A percentile compares a stretch with the other conserved stretches of the same genome.
These are phyloP conservation scores for Mariannaea sp. DNA, from an alignment of 2,329 filamentous ascomycete species.

Conservation along the genomic window DNA sequence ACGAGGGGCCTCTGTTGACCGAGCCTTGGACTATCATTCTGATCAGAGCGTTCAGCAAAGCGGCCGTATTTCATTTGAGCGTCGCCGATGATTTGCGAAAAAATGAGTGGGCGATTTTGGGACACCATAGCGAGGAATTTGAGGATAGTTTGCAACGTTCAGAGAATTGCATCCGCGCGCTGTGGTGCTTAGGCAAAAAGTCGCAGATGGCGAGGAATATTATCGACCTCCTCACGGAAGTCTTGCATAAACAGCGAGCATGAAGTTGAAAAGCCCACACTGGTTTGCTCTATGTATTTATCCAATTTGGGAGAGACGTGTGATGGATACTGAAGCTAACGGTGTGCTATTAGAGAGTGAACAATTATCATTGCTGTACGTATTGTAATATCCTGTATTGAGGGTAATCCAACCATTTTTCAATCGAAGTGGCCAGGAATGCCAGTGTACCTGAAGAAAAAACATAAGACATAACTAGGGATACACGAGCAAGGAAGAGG, in stretches of 20 bases:
- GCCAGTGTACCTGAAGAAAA: too few relatives aligned
- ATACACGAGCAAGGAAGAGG: too few relatives aligned
- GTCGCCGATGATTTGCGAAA: constrained; percentile 32
- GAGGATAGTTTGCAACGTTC: constrained; percentile 44
- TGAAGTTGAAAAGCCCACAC: not conserved
- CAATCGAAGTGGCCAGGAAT: too few relatives aligned
- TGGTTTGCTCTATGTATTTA: too few relatives aligned
- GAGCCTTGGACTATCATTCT: constrained; percentile 64
- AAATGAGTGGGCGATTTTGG: constrained; percentile 27
- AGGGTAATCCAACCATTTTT: too few relatives aligned
- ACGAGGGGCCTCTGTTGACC: constrained; percentile 58
- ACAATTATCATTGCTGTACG: too few relatives aligned
- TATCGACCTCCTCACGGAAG: constrained; percentile 24
- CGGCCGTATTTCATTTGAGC: constrained; percentile 45
- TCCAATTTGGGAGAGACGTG: too few relatives aligned
- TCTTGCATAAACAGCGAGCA: not conserved
- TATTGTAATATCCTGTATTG: too few relatives aligned
- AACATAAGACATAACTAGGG: too few relatives aligned
- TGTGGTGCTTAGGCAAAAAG: constrained; percentile 60
- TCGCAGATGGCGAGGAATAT: constrained; percentile 50
- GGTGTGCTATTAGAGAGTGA: too few relatives aligned
- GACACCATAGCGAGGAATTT: constrained; percentile 31
- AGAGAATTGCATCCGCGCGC: constrained; percentile 54
- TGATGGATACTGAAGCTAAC: too few relatives aligned
- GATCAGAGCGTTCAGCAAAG: constrained; percentile 56